These are phyloP conservation scores for Mortierella hygrophila DNA, from an alignment of 192 early-diverging fungal genomes.

Conservation along the genomic window DNA sequence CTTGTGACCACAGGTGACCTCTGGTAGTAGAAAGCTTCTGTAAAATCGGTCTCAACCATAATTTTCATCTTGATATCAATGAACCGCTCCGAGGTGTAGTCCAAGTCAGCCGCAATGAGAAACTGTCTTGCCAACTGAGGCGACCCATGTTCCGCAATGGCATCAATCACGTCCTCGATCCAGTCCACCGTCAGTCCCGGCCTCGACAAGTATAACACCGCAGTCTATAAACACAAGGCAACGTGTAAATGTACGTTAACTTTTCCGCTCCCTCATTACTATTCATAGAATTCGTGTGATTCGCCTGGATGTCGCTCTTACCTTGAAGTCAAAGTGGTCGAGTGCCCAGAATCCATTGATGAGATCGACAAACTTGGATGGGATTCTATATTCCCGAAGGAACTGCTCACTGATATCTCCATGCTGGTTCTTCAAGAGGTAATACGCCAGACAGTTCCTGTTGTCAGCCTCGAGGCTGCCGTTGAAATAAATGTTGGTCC, in stretches of 20 bases:
- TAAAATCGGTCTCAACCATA: slow-evolving; percentile 35
- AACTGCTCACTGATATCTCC: slow-evolving; percentile 41
- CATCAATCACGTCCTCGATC: slow-evolving; percentile 49
- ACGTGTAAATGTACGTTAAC: neutral
- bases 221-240: slow-evolving; percentile 19
- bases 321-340: slow-evolving; percentile 55
- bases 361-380: slow-evolving; percentile 47
- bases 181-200: slow-evolving; percentile 52
- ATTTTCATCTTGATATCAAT: slow-evolving; percentile 38
- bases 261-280: no score
- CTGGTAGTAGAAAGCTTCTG: slow-evolving; percentile 49
- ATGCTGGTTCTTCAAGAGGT: slow-evolving; percentile 45
- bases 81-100: slow-evolving; percentile 31
- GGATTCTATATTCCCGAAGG: slow-evolving; percentile 42
- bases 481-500: slow-evolving; percentile 51
- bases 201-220: slow-evolving; percentile 42
- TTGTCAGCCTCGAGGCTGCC: slow-evolving; percentile 47
- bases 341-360: slow-evolving; percentile 55
- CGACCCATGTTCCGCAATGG: slow-evolving; percentile 34
- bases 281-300: no score
- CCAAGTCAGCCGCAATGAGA: slow-evolving; percentile 34
- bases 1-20: slow-evolving; percentile 1
- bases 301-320: neutral
- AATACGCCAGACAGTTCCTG: slow-evolving; percentile 49
- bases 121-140: slow-evolving; percentile 38